Base-by-base conservation (phyloP, 2,329 filamentous ascomycete genomes). In the Fusarium coicis region DNA sequence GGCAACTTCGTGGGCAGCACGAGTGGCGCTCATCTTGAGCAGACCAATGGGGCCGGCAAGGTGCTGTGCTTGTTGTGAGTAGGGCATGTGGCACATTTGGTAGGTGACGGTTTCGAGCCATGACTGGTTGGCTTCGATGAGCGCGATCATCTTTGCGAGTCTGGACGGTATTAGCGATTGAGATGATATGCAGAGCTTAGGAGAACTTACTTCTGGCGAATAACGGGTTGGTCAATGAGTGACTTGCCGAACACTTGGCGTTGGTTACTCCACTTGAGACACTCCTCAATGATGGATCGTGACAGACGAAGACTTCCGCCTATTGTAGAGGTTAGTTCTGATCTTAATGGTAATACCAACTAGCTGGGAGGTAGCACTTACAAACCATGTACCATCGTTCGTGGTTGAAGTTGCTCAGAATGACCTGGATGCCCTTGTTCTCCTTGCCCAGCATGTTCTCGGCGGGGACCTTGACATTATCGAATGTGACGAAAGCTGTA, bases 351-450 rank as follows among this genome's bases (percentile, higher is more conserved):
- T 10, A 14, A 18, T 47, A 10, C 7, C 7, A 15, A n/a, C n/a
- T 19, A 52, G 34, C 19, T n/a, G 56, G 7, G 26, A 32, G 26
- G 8, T 9, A 32, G 37, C 26, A 84, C 85, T 81, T 83, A 85
- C 89, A 91, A 63, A 86, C 85, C 92, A 95, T 94, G 83, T 88
- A 92, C 87, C 92, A 94, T 37, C 93, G 88, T 84, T 95, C 93
- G 83, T 96, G 93, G 86, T 96, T 96, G 85, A 97, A 97, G 84
- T 97, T 97, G 83, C 89, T 90, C 79, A 96, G 85, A 79, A 97
- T 94, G 36, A 96, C 93, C 70, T 92, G 88, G 79, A 97, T 95
- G 11, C 94, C 94, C 84, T 96, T 93, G 85, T 96, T 90, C 83
- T 97, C 94, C 79, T 93, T 85, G 69, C 94, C 94, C 10, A 97